Conservation (phyloP, 345 rosid genomes). For the Psidium guajava region DNA sequence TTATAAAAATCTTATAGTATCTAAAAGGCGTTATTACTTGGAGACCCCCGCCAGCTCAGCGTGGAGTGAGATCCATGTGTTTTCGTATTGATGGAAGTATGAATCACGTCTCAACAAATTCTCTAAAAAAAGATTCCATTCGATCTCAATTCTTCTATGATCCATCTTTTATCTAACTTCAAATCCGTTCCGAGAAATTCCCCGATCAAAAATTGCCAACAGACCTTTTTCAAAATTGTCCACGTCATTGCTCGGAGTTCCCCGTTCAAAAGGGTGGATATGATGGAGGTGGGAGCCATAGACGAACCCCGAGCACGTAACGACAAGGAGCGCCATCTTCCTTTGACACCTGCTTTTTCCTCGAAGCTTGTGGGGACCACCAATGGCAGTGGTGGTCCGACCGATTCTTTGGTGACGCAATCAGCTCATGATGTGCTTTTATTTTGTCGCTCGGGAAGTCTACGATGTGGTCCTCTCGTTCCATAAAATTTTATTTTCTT, state of each 20-base stretch:
- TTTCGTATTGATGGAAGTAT: too few species aligned
- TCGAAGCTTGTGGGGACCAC: neutral
- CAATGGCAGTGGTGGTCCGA: neutral
- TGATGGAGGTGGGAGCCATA: neutral
- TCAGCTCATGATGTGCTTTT: neutral
- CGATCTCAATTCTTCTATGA: neutral
- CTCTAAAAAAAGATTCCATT: neutral
- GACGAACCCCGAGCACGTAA: neutral
- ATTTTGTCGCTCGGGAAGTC: neutral
- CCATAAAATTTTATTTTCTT: neutral
- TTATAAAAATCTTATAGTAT: too few species aligned
- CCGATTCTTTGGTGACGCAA: neutral
- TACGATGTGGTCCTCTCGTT: neutral
- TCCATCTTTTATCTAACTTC: neutral
- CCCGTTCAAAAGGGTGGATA: neutral
- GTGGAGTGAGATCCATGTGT: too few species aligned
- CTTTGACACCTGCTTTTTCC: neutral
- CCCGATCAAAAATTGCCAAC: neutral
- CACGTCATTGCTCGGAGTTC: neutral
- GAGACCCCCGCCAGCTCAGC: too few species aligned
- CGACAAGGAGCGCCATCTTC: neutral
- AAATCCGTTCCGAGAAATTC: neutral
- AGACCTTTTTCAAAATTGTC: neutral
- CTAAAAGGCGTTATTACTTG: too few species aligned
- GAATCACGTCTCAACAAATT: too few species aligned